These are phyloP conservation scores for Apocynum venetum DNA, from an alignment of 257 asterid genomes.

Conservation along the genomic window DNA sequence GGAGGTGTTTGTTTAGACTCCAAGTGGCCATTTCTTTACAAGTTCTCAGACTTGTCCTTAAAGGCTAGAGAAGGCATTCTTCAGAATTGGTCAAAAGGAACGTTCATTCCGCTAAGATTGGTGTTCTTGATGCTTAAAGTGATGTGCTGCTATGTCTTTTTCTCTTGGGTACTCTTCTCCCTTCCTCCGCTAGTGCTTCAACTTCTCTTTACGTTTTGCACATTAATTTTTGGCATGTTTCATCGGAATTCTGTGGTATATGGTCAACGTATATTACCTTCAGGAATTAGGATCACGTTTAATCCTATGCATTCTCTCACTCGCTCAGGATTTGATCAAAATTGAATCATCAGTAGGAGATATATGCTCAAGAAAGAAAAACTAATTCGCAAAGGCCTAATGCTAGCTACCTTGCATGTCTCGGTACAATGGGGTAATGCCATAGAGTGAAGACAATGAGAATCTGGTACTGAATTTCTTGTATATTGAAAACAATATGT, in stretches of 20 bases:
- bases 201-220: not conserved
- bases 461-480: too few relatives aligned
- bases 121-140: constrained; percentile 48
- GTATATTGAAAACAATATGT: too few relatives aligned
- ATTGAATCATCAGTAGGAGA: not conserved
- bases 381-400: not conserved
- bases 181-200: not conserved
- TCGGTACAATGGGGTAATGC: too few relatives aligned
- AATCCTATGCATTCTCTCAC: too few relatives aligned
- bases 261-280: not conserved
- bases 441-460: too few relatives aligned
- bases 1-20: constrained; percentile 55
- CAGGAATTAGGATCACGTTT: not conserved
- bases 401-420: not conserved
- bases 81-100: constrained; percentile 60
- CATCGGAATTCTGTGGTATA: too few relatives aligned
- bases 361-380: too few relatives aligned
- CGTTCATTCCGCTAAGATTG: constrained; percentile 49
- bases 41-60: constrained; percentile 55
- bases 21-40: constrained; percentile 73
- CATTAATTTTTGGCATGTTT: not conserved
- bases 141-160: constrained; percentile 44
- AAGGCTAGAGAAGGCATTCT: constrained; percentile 63
- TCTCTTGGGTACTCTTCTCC: constrained; percentile 48
- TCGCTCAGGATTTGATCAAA: too few relatives aligned